phyloP scores from a whole-genome alignment of 495 filamentous ascomycete genomes.

The Corynascus novoguineensis region DNA sequence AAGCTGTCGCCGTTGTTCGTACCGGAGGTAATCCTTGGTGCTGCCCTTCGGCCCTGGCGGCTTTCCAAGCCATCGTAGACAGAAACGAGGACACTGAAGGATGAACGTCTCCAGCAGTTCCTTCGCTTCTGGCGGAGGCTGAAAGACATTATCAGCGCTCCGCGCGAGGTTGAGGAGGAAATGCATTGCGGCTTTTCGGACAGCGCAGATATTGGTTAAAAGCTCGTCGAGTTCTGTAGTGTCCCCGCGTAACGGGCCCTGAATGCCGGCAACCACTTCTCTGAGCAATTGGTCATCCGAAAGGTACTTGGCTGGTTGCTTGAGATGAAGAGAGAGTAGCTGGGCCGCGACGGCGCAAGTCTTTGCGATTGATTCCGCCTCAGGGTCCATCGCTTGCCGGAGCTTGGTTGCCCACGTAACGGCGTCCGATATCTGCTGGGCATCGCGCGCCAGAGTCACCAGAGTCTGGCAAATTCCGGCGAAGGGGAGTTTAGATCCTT shows the following conservation, averaged over 20 bases:
- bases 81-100: constrained; percentile 48
- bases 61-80: constrained; percentile 52
- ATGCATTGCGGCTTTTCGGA: constrained; percentile 55
- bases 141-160: not conserved
- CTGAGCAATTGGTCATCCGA: constrained; percentile 37
- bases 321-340: constrained; percentile 41
- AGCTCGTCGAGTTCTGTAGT: constrained; percentile 64
- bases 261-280: constrained; percentile 48
- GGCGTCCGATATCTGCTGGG: constrained; percentile 40
- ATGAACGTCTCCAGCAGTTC: constrained; percentile 46
- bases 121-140: constrained; percentile 9
- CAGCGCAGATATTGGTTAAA: constrained; percentile 54
- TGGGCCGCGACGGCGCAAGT: constrained; percentile 40
- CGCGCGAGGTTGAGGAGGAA: constrained; percentile 36
- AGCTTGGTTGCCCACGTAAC: constrained; percentile 45
- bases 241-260: constrained; percentile 58
- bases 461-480: constrained; percentile 38
- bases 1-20: constrained; percentile 51
- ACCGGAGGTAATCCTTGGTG: constrained; percentile 48
- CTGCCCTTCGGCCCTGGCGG: constrained; percentile 35
- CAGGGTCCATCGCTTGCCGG: constrained; percentile 26
- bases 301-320: constrained; percentile 26
- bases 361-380: constrained; percentile 41
- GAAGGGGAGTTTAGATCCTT: constrained; percentile 31
- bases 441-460: constrained; percentile 40